These are phyloP conservation scores for Pyrenophora graminea DNA, from an alignment of 2,329 filamentous ascomycete species.

Conservation along the genomic window DNA sequence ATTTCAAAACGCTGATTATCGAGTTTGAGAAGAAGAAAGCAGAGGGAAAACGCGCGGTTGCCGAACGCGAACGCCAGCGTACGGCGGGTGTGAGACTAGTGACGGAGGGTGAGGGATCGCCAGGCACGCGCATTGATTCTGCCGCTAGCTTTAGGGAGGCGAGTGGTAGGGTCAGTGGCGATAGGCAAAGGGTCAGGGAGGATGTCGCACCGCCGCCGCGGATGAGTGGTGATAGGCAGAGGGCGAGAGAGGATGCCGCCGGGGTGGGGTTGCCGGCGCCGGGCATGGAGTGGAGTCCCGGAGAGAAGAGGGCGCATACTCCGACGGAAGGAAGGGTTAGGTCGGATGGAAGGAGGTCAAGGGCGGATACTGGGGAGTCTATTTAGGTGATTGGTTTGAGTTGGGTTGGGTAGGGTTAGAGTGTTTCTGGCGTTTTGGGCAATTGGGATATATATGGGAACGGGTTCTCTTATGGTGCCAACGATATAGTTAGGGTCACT, in stretches of 20 bases:
- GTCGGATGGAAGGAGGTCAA: conserved; percentile 34
- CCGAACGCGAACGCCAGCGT: conserved; percentile 38
- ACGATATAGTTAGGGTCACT: too few species aligned
- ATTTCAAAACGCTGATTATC: conserved; percentile 75
- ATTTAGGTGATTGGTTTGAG: conserved; percentile 10
- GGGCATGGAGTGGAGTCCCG: conserved; percentile 46
- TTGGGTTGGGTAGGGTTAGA: too few species aligned
- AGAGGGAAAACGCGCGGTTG: conserved; percentile 44
- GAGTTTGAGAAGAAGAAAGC: conserved; percentile 69
- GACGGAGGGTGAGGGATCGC: conserved; percentile 7
- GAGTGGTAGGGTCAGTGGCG: conserved; percentile 1
- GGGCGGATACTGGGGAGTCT: conserved; percentile 45
- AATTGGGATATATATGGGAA: too few species aligned
- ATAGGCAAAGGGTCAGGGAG: conserved; percentile 17
- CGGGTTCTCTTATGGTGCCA: too few species aligned
- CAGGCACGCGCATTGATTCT: background rate
- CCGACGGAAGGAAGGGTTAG: conserved; percentile 42
- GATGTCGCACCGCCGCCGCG: background rate
- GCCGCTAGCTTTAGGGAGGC: too few species aligned
- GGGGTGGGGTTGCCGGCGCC: conserved; percentile 37
- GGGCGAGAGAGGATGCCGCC: conserved; percentile 42
- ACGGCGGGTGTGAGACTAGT: conserved; percentile 29
- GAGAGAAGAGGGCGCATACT: conserved; percentile 47
- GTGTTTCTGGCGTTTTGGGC: too few species aligned
- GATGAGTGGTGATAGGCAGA: conserved; percentile 15